Conservation (phyloP, 306 rosid species). For the Fagus sylvatica region DNA sequence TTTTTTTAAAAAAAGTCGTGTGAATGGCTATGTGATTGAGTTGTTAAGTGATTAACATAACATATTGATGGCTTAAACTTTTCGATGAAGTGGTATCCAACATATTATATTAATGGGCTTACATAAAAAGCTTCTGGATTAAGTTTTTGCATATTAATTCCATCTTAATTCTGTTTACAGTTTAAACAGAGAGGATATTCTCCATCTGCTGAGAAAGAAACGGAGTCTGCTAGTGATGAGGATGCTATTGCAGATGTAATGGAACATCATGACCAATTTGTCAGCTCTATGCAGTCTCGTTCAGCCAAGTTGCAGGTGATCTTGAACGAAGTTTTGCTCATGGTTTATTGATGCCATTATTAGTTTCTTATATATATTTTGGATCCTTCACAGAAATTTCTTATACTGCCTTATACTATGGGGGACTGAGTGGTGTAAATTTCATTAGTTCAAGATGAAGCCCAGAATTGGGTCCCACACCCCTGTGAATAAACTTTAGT, state of each 20-base stretch:
- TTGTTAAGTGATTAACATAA: too few species aligned
- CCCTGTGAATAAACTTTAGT: neutral
- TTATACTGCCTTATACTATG: neutral
- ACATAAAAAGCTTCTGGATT: neutral
- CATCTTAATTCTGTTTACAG: conserved; percentile 23
- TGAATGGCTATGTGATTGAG: too few species aligned
- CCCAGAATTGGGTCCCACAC: too few species aligned
- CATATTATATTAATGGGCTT: too few species aligned
- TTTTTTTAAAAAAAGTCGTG: too few species aligned
- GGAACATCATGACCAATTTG: conserved; percentile 80
- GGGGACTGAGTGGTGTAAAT: too few species aligned
- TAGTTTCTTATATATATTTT: neutral
- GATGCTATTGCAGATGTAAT: conserved; percentile 77
- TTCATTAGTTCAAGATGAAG: too few species aligned
- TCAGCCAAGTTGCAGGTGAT: conserved; percentile 87
- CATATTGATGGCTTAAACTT: too few species aligned
- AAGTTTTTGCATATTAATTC: neutral
- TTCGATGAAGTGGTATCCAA: too few species aligned
- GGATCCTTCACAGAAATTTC: neutral
- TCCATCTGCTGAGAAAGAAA: conserved; percentile 68
- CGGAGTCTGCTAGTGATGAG: conserved; percentile 76
- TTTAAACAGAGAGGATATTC: conserved; percentile 75
- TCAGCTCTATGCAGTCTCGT: conserved; percentile 89
- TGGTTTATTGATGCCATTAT: neutral
- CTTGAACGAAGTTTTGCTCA: conserved; percentile 11